Evolutionary conservation across 2,329 filamentous ascomycete species (phyloP), one percentile per base, ranked within the genome.

Genomic region (Trichoderma sp.): DNA sequence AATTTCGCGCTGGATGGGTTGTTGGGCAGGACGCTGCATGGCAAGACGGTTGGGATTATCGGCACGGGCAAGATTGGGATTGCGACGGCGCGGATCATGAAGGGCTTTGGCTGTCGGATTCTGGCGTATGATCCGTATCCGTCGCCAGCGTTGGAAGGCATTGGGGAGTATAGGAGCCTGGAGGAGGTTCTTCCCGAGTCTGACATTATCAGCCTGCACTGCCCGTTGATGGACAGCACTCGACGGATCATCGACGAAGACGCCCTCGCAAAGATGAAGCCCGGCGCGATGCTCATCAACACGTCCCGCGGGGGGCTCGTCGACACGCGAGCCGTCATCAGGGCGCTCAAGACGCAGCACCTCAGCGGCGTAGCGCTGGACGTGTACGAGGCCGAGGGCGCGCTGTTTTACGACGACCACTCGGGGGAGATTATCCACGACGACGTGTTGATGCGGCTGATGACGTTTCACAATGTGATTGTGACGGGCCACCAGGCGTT

Each of bases 401-500:
- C 81, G 49, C 78, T 90, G 43, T 91, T 91, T 74, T 91, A 91
- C 76, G 83, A 86, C 73, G 89, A 91, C 72, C 87, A 89, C 74
- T 89, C 87, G 5, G 83, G 81, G 16, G 84, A 89, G 71, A 88
- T 91, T 73, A 89, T 91, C 71, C 82, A 90, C 59, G 89, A 91
- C 74, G 89, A 91, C 73, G 81, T 85, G 68, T 80, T 91, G 55
- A 89, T 89, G 84, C 84, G 89, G 5, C 78, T 91, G 71, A 86
- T 89, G 78, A 90, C 88, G 0, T 91, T 91, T 73, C 89, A 85
- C 69, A 91, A 91, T 71, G 89, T 90, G 4, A 76, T 91, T 55
- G 80, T 91, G 69, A 89, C 85, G 71, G 89, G 89, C 0, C 89
- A 91, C 73, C 89, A 91, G 80, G 89, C 87, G 1, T 91, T 91